Base-by-base conservation (phyloP, 2,329 filamentous ascomycete species). In the Diplodia mutila region DNA sequence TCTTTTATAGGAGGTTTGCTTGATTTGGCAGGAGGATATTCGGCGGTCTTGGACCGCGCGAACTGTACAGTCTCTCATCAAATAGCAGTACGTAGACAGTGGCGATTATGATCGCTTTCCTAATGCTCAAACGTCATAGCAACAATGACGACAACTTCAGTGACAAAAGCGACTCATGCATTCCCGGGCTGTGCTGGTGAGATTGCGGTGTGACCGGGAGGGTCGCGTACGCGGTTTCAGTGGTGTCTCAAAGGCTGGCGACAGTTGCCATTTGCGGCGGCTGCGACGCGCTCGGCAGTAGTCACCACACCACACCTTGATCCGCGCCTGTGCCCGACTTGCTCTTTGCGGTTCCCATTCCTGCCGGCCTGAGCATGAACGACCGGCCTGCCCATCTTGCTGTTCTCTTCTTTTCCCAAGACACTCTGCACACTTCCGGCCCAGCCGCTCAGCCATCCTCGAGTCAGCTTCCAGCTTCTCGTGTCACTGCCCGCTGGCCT, bases 191-290 rank as follows among this genome's bases (percentile, higher is more conserved):
- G 25, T 21, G 55, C 23, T 18, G 55, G 27, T 37, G 42, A 37
- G 59, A 51, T 37, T 63, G 59, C 59, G 29, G 27, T 63, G 27
- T 63, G 59, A 51, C 59, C 46, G 5, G 49, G 29, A n/a, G n/a
- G 46, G 59, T 63, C 59, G 59, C 59, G 46, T 51, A 51, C 42
- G 59, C 29, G 46, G 59, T 63, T 63, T 63, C 59, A 63, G 46
- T 14, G 39, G 18, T 27, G 59, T 63, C 59, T 63, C 59, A 46
- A 39, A 27, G 21, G 39, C 57, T 48, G 42, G 42, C 18, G 57
- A 61, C 57, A 49, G 57, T 16, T 49, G 25, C 34, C 57, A 27
- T 8, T 16, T 34, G 57, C 57, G 32, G 59, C 59, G 59, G 59
- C 46, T 63, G 59, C 59, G 46, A 51, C 59, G 59, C 59, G 59